Evolutionary conservation across 176 grass and related monocot species (phyloP), one percentile per base, ranked within the genome.

Genomic region (Bromus sterilis): DNA sequence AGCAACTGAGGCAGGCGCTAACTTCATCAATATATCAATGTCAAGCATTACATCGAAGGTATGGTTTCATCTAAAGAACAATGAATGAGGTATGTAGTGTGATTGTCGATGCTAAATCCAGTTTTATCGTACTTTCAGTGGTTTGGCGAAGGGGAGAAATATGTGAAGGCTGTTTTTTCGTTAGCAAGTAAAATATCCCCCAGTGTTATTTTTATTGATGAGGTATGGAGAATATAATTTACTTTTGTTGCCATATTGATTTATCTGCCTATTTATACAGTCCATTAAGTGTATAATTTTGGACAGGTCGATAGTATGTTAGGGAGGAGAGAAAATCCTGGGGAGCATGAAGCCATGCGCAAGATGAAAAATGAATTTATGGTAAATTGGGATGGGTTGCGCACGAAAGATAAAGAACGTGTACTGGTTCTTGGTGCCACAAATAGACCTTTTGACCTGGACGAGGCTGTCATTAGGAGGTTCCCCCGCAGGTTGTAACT

Each of bases 321-420:
- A 72, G 96, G 96, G 76, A 93, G 93, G 89, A 95, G 96, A 82
- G 96, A 99, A 72, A 99, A 99, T 88, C 96, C 96, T 15, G 93
- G 93, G 69, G 96, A 99, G 85, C 96, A 99, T 82, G 96, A 99
- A 91, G 96, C 96, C 9, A 99, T 99, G 93, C 88, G 93, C 26
- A 99, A 99, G 87, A 99, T 99, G 96, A 99, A 99, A 85, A 99
- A 99, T 77, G 96, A 99, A 82, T 99, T 99, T 78, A 99, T 99
- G 96, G 91, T 99, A 51, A 95, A 95, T 55, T 99, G 96, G 96
- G 96, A 99, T 74, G 96, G 96, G 30, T 53, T 99, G 56, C 93
- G 96, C 40, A 99, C 96, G 62, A 99, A 99, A 88, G 96, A 95
- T 87, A 95, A 89, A 77, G 96, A 99, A 72, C 90, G 96, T 51